Conservation (phyloP, 495 filamentous ascomycete species). For the Evernia prunastri region DNA sequence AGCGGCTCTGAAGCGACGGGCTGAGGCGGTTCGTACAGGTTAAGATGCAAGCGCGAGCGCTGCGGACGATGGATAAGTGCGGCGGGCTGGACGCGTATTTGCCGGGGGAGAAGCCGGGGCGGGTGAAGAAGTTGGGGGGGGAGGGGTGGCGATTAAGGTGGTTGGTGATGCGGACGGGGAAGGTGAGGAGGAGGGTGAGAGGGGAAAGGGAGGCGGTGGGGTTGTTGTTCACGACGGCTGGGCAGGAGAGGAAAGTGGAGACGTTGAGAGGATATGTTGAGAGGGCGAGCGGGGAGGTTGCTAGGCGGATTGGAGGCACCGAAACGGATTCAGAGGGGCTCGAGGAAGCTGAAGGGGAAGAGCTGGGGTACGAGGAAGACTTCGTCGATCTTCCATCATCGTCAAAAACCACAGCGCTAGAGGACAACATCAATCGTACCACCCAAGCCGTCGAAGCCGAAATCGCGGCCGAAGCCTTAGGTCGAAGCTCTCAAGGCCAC, state of each 20-base stretch:
- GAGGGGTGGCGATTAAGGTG: conserved; percentile 84
- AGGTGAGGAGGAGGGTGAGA: conserved; percentile 53
- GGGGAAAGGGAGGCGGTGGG: conserved; percentile 48
- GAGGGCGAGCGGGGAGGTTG: conserved; percentile 2
- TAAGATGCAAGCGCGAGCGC: conserved; percentile 64
- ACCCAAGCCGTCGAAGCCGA: not conserved
- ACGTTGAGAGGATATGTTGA: conserved; percentile 4
- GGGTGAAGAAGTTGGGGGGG: conserved; percentile 78
- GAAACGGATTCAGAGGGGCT: not conserved
- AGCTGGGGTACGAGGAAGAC: not conserved
- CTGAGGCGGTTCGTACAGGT: conserved; percentile 62
- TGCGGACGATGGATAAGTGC: conserved; percentile 79
- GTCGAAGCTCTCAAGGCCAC: not conserved
- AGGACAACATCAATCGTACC: not conserved
- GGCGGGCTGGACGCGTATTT: conserved; percentile 91
- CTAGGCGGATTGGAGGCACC: conserved; percentile 1
- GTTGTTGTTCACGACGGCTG: conserved; percentile 28
- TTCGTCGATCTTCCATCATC: not conserved
- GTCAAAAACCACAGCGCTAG: not conserved
- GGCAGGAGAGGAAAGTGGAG: not conserved
- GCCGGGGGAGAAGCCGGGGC: conserved; percentile 59
- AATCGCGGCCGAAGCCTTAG: not conserved
- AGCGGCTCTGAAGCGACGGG: conserved; percentile 64
- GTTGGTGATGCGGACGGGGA: conserved; percentile 69
- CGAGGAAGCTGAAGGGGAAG: too few relatives aligned